Conservation (phyloP, 192 early-diverging fungal species). For the Rhizophagus prolifer region DNA sequence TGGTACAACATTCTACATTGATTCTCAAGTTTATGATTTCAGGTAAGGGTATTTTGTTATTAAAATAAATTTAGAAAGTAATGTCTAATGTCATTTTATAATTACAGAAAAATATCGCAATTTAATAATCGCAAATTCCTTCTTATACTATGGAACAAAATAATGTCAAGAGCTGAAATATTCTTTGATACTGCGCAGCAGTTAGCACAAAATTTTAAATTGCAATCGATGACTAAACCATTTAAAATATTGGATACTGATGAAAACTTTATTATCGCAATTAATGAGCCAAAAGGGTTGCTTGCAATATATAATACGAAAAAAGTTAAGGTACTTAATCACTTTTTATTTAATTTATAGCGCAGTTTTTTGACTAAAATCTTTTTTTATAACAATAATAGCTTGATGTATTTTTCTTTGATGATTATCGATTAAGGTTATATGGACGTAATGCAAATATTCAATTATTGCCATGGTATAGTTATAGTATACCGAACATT, state of each 20-base stretch:
- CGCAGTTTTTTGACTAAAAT: background rate
- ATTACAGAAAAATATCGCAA: background rate
- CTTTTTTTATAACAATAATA: background rate
- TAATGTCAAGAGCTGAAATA: background rate
- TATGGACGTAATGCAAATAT: constrained; percentile 14
- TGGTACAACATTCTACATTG: background rate
- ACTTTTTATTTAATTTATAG: too few relatives aligned
- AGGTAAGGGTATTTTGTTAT: background rate
- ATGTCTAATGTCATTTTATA: background rate
- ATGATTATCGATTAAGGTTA: background rate
- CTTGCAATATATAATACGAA: constrained; percentile 15
- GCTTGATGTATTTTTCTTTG: constrained; percentile 23
- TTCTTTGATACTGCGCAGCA: background rate
- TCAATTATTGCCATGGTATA: constrained; percentile 13
- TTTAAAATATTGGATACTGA: background rate
- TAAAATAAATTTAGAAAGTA: background rate
- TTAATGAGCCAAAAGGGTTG: constrained; percentile 20
- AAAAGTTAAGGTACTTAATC: background rate
- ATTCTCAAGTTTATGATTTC: constrained; percentile 4
- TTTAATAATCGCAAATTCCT: background rate
- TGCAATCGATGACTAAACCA: background rate
- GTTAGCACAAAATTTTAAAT: background rate
- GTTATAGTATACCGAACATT: background rate
- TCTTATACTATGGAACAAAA: background rate
- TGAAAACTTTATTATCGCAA: background rate